These are phyloP conservation scores for Medicago truncatula DNA, from an alignment of 306 rosid species.

Conservation along the genomic window MtrunA17r5.0-ANR NC_053042.1:12811501-12812000, in stretches of 20 bases:
- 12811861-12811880: too few species aligned
- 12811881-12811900: too few species aligned
- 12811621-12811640: slow-evolving; percentile 93
- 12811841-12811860: too few species aligned
- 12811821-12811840: too few species aligned
- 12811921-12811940: too few species aligned
- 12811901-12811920: too few species aligned
- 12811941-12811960: too few species aligned
- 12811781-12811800: not conserved
- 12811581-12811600: slow-evolving; percentile 56
- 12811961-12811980: too few species aligned
- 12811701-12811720: not conserved
- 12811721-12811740: slow-evolving; percentile 36
- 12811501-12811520: slow-evolving; percentile 12
- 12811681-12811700: not conserved
- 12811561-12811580: slow-evolving; percentile 76
- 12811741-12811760: not conserved
- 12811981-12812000: too few species aligned
- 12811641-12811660: slow-evolving; percentile 86
- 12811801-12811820: not conserved
- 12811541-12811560: slow-evolving; percentile 60
- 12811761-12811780: not conserved
- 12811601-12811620: slow-evolving; percentile 86
- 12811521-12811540: not conserved
- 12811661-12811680: slow-evolving; percentile 60